phyloP scores from a whole-genome alignment of 805 yeast genomes.

The Metschnikowia corniflorae region DNA sequence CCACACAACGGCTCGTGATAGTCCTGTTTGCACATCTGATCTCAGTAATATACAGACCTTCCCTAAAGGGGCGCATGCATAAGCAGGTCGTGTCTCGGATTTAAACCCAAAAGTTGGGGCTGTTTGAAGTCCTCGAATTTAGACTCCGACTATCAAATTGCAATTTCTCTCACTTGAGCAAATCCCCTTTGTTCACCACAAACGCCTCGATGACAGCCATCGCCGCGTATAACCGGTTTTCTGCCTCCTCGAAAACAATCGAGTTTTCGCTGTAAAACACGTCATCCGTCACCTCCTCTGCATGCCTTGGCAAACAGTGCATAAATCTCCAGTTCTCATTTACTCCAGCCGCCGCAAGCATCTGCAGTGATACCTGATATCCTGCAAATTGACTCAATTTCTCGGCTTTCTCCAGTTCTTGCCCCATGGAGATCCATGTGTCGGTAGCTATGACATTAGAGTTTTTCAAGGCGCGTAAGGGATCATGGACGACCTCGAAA shows the following conservation, averaged over 20 bases:
- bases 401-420: conserved; percentile 70
- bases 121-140: no score
- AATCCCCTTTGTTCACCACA: conserved; percentile 53
- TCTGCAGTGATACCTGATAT: conserved; percentile 72
- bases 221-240: conserved; percentile 93
- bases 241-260: conserved; percentile 92
- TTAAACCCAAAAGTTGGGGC: no score
- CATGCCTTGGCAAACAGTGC: conserved; percentile 97
- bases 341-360: conserved; percentile 58
- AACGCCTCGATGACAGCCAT: conserved; percentile 90
- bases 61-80: no score
- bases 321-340: conserved; percentile 77
- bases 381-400: conserved; percentile 81
- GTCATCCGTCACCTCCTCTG: conserved; percentile 90
- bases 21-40: no score
- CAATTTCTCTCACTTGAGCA: conserved; percentile 10
- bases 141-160: no score
- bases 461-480: conserved; percentile 63
- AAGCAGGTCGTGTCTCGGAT: no score
- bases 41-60: no score
- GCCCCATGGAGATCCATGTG: conserved; percentile 98
- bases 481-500: conserved; percentile 65
- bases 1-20: no score
- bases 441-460: conserved; percentile 91
- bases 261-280: conserved; percentile 80